A percentile compares a stretch with the other conserved stretches of the same genome.
phyloP scores from a whole-genome alignment of 1,139 yeast species.

The Debaryomyces sp. region DNA sequence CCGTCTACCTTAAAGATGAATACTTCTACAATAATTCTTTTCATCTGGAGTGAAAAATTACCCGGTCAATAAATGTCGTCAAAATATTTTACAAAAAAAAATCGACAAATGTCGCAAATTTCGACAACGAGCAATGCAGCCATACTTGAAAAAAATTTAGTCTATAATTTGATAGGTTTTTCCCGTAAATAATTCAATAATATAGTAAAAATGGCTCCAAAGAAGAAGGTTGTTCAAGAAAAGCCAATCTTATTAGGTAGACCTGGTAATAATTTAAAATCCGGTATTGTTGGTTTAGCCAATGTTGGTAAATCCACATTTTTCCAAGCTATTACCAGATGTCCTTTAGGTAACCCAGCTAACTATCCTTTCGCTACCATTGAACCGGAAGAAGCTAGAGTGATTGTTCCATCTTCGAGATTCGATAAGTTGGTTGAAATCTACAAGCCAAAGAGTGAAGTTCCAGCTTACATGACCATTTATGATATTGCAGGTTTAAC shows the following conservation, averaged over 20 bases:
- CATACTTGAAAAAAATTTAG: constrained; percentile 3
- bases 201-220: constrained; percentile 77
- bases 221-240: constrained; percentile 82
- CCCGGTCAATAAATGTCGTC: constrained; percentile 7
- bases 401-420: constrained; percentile 91
- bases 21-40: background rate
- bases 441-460: constrained; percentile 83
- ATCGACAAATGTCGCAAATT: constrained; percentile 5
- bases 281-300: constrained; percentile 97
- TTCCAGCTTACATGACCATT: constrained; percentile 92
- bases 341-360: constrained; percentile 97
- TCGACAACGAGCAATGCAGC: constrained; percentile 6
- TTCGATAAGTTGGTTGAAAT: constrained; percentile 72
- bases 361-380: constrained; percentile 98
- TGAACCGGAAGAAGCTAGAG: constrained; percentile 99
- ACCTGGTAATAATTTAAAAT: constrained; percentile 96
- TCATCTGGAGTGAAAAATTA: background rate
- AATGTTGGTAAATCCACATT: constrained; percentile 95
- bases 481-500: constrained; percentile 98
- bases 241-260: constrained; percentile 92
- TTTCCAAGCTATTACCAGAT: constrained; percentile 85
- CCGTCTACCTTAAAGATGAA: background rate
- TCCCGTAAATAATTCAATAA: background rate
- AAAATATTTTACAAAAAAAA: background rate
- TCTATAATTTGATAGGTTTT: background rate